These are phyloP conservation scores for Pseudogymnoascus sp. DNA, from an alignment of 2,329 filamentous ascomycete genomes.

Conservation along the genomic window DNA sequence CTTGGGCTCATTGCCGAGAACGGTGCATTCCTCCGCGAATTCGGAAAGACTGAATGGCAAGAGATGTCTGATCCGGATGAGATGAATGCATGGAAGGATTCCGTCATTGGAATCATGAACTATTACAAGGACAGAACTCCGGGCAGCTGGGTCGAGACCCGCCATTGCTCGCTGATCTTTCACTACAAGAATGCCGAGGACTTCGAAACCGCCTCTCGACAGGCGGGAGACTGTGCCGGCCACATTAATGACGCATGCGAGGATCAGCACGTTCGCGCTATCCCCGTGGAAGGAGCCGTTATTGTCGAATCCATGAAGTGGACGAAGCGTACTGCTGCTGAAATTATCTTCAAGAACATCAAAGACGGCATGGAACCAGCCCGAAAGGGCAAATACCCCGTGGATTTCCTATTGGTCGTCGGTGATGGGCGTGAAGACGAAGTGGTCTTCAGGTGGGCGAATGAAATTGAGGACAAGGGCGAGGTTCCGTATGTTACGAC, in stretches of 20 bases:
- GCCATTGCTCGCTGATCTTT: constrained; percentile 86
- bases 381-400: constrained; percentile 30
- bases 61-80: constrained; percentile 65
- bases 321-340: constrained; percentile 78
- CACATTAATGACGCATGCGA: constrained; percentile 94
- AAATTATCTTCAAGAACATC: constrained; percentile 58
- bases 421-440: constrained; percentile 92
- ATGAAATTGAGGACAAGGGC: constrained; percentile 54
- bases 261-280: constrained; percentile 72
- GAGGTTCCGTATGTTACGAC: constrained; percentile 65
- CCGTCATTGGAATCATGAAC: constrained; percentile 70
- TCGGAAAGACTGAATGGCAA: constrained; percentile 61
- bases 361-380: constrained; percentile 32
- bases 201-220: constrained; percentile 61
- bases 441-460: constrained; percentile 90
- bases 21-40: constrained; percentile 77
- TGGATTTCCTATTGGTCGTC: constrained; percentile 83
- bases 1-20: constrained; percentile 91
- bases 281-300: constrained; percentile 70
- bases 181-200: constrained; percentile 81
- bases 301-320: constrained; percentile 78
- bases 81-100: constrained; percentile 71
- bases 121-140: constrained; percentile 90
- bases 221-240: constrained; percentile 82
- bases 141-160: constrained; percentile 78